Evolutionary conservation across 805 yeast genomes (phyloP), one percentile per base, ranked within the genome.

Genomic region (Naumovozyma dairenensis): DNA sequence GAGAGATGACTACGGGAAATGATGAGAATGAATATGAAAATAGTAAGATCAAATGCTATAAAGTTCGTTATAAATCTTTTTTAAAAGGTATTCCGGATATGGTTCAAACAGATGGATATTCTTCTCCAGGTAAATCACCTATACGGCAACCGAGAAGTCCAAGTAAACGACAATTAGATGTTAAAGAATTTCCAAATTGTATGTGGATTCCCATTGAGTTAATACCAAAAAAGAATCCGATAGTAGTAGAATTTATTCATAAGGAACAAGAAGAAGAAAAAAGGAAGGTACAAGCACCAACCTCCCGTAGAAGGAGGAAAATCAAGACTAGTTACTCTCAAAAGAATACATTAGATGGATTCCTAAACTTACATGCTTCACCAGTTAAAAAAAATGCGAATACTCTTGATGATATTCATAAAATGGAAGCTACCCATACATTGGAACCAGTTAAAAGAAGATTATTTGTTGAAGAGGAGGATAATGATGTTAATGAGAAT

Each of bases 321-420:
- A 42, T 28, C 25, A 45, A 38, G 18, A 18, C 26, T 4, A 28
- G 28, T 12, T 37, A 35, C 15, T 21, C 31, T 6, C 59, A 54
- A 33, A 45, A 43, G 25, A 53, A 50, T 31, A 53, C 41, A 13
- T 33, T 55, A 8, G 54, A 52, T 29, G 31, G 8, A 1, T 54
- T 52, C 30, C 33, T 53, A 15, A 34, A 31, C 25, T 33, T 31
- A 12, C 54, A 49, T 35, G 31, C 53, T 1, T 40, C 55, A 1
- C 53, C 54, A 12, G 19, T 44, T 6, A 32, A 32, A 24, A 25
- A 26, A 26, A 18, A 21, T 14, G 22, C 30, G n/a, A 20, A 5
- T 4, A 29, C 21, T 4, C n/a, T n/a, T n/a, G n/a, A n/a, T n/a
- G n/a, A n/a, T n/a, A n/a, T n/a, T n/a, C n/a, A n/a, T n/a, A n/a